Base-by-base conservation (phyloP, 164 flowering plant species). In the Euptelea pleiosperma region DNA sequence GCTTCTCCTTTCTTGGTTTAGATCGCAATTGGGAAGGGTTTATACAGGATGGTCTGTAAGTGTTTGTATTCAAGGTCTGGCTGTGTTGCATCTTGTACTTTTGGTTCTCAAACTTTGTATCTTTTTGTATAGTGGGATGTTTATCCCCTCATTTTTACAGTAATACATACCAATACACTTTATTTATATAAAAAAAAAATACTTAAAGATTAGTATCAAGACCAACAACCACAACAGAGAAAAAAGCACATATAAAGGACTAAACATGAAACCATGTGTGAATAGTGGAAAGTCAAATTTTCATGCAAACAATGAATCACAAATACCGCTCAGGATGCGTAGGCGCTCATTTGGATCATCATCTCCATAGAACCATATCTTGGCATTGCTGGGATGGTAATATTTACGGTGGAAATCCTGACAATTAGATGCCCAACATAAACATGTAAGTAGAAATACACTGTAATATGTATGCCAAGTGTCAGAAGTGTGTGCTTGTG, bases 311-410 rank as follows among this genome's bases (percentile, higher is more conserved):
- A 43, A 49, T 33, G 34, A 61, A 52, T 41, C 37, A 8, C 7
- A 50, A 22, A 56, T 86, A 94, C 99, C 99, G 70, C 88, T 94
- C 60, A 91, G 67, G 57, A 91, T 80, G 34, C 86, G 95, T 11
- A 91, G 70, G 36, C 97, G 87, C 65, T 94, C 96, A 72, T 47
- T 75, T 62, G 89, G 79, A 72, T 88, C 95, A 79, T 94, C 99
- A 68, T 94, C 96, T 65, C 99, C 99, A 75, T 94, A 94, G 66
- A 94, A 94, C 97, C 99, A 94, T 35, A 91, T 88, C 70, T 92
- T 83, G 24, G 97, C 89, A 79, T 94, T 94, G 82, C 95, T 82
- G 39, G 99, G 99, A 71, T 94, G 97, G 71, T 94, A 94, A 77
- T 71, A 94, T 68, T 82, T 91, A 4, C 73, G 68, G 67, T 94